phyloP scores from a whole-genome alignment of 148 eudicot genomes.

The Chenopodium quinoa region DNA sequence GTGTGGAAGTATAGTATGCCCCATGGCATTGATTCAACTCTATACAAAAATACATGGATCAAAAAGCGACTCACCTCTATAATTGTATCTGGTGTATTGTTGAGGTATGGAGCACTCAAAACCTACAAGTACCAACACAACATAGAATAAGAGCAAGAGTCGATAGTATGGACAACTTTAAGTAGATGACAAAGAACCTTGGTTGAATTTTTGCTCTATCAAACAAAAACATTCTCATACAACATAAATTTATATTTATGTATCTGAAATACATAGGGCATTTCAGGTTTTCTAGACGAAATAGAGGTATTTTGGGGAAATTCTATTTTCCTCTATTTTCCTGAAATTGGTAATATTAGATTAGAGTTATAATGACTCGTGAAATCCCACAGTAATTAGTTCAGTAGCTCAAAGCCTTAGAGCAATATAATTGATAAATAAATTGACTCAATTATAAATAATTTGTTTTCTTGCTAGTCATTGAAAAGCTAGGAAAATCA shows the following conservation, averaged over 20 bases:
- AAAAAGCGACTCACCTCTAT: conserved; percentile 45
- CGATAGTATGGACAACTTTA: neutral
- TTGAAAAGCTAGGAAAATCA: too few relatives aligned
- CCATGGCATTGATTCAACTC: neutral
- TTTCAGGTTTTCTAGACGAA: neutral
- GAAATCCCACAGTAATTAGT: neutral
- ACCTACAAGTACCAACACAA: conserved; percentile 46
- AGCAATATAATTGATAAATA: neutral
- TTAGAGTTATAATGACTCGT: neutral
- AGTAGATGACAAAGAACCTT: neutral
- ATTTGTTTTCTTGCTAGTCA: too few relatives aligned
- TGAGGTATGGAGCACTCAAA: conserved; percentile 83
- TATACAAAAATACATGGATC: neutral
- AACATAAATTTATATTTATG: neutral
- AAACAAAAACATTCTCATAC: neutral
- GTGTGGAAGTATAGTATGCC: neutral
- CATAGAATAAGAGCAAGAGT: conserved; percentile 1
- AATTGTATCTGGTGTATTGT: conserved; percentile 31
- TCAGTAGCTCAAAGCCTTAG: neutral
- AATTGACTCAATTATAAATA: too few relatives aligned
- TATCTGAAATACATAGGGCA: neutral
- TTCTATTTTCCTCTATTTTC: too few relatives aligned
- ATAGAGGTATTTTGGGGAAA: neutral
- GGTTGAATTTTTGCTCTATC: neutral
- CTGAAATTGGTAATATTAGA: too few relatives aligned